Conservation (phyloP, 345 rosid genomes). For the Corchorus olitorius region DNA sequence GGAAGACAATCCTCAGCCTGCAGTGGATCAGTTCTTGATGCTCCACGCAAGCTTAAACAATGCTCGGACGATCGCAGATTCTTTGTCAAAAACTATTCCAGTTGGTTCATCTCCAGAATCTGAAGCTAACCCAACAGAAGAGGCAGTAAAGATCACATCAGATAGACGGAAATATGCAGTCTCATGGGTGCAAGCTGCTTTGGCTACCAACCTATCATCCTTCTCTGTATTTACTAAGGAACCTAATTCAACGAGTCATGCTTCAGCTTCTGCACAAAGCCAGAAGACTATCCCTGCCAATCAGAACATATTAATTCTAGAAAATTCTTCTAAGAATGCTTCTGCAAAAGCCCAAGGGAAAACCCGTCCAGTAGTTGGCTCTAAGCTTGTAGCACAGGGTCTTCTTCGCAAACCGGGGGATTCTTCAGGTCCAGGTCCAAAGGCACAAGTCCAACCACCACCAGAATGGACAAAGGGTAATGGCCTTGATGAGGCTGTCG, state of each 20-base stretch:
- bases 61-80: constrained; percentile 53
- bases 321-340: constrained; percentile 48
- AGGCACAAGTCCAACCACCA: constrained; percentile 49
- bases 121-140: constrained; percentile 65
- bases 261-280: constrained; percentile 34
- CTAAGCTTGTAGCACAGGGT: constrained; percentile 78
- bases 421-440: constrained; percentile 41
- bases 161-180: constrained; percentile 73
- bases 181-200: constrained; percentile 90
- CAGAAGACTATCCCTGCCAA: constrained; percentile 37
- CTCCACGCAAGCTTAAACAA: constrained; percentile 67
- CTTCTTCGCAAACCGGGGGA: constrained; percentile 63
- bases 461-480: constrained; percentile 77
- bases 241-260: constrained; percentile 20
- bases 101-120: constrained; percentile 52
- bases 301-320: constrained; percentile 62
- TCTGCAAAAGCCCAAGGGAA: constrained; percentile 51
- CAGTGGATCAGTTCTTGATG: constrained; percentile 83
- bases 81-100: constrained; percentile 53
- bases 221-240: constrained; percentile 72
- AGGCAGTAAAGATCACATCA: constrained; percentile 55
- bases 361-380: constrained; percentile 49
- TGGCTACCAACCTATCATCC: constrained; percentile 73
- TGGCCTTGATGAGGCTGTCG: constrained; percentile 69
- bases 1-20: constrained; percentile 87